Base-by-base conservation (phyloP, 352 stramenopile genomes). In the Stephanocyclus meneghinianus region DNA sequence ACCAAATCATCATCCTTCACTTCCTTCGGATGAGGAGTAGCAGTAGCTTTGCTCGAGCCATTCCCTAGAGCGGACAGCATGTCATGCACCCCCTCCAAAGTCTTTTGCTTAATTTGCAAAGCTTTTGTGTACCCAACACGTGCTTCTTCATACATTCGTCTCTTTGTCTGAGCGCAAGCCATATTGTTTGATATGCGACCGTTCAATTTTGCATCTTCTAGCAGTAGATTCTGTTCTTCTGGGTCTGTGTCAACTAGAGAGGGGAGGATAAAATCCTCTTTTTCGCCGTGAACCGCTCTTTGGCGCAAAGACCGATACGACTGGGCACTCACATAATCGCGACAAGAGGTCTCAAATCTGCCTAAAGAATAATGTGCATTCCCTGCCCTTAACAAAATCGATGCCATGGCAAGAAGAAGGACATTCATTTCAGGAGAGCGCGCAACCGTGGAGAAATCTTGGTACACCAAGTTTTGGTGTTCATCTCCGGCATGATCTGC, bases 121-220 rank as follows among this genome's bases (percentile, higher is more conserved):
- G 78, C 78, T 37, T 79, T 71, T 0, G 78, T 85, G 53, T 85
- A 85, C 59, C 78, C 78, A 6, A 26, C 30, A n/a, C 78, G 61
- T 35, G 78, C 68, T 30, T 85, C 78, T 15, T 85, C 73, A 59
- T 82, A 81, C 55, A 81, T 51, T 62, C 57, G 42, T 16, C 56
- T 74, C 40, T 85, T 85, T 13, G 59, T 71, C 50, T 81, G 45
- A 2, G 78, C 73, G 10, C 65, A 81, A 18, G 78, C 78, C 62
- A 85, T 64, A 44, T 85, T 85, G 45, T 85, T 85, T 18, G 59
- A 81, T 55, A 85, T 78, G 0, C 72, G 67, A 61, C 78, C 78
- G 70, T 79, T 67, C 18, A 85, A 71, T 50, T 79, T 78, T 8
- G 55, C 61, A 71, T 85, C 72, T 65, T 81, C 73, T 0, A 85